Evolutionary conservation across 305 asterid genomes (phyloP).

Genomic region (Solanum aculeatissimum): DNA sequence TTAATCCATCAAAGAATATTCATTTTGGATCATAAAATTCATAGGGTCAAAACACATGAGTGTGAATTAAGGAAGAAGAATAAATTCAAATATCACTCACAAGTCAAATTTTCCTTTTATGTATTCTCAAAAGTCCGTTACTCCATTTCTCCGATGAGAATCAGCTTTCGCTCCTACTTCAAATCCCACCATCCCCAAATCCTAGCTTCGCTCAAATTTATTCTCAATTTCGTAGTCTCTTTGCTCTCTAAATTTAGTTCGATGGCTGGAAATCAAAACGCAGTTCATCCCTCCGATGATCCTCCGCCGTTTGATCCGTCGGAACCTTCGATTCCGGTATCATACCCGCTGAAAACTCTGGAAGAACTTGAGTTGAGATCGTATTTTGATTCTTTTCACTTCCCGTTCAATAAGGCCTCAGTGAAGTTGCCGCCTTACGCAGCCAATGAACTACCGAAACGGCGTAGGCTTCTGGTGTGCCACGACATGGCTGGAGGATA

Average conservation of each 20-base stretch:
- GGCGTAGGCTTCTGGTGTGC: constrained; percentile 75
- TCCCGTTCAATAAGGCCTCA: constrained; percentile 46
- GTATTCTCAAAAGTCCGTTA: neutral
- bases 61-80: neutral
- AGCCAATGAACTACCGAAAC: constrained; percentile 23
- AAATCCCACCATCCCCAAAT: constrained; percentile 30
- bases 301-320: constrained; percentile 57
- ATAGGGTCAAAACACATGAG: neutral
- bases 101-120: neutral
- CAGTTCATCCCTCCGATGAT: neutral
- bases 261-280: neutral
- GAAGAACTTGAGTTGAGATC: constrained; percentile 68
- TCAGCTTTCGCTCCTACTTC: constrained; percentile 22
- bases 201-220: constrained; percentile 27
- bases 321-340: constrained; percentile 50
- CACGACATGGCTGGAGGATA: constrained; percentile 95
- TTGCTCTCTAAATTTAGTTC: constrained; percentile 21
- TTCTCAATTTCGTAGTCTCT: constrained; percentile 27
- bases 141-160: constrained; percentile 14
- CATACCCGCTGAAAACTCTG: constrained; percentile 74
- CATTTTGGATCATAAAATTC: too few species aligned
- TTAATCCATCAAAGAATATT: neutral
- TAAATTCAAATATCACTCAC: neutral
- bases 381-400: constrained; percentile 78
- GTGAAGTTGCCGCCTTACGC: constrained; percentile 30